Base-by-base conservation (phyloP, 2,329 filamentous ascomycete genomes). In the Akanthomyces uredinophilus region DNA sequence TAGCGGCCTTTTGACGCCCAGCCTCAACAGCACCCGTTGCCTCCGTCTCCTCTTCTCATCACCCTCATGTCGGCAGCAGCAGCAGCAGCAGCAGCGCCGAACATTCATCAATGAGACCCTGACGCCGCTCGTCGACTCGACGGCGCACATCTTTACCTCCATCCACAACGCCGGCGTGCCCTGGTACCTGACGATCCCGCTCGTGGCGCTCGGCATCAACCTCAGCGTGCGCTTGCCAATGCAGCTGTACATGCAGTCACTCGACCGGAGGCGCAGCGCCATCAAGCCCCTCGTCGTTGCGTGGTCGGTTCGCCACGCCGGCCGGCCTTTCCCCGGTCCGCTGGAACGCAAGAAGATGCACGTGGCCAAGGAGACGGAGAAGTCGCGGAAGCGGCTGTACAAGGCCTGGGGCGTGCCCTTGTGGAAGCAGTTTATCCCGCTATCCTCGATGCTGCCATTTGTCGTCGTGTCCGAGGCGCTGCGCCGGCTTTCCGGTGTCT, bases 161-260 rank as follows among this genome's bases (percentile, higher is more conserved):
- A 59, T 81, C 11, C 83, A 86, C 67, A 62, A 68, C 53, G 74
- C 75, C 27, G 76, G 78, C 43, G 68, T 80, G 1, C 82, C 83
- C 1, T 86, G 83, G 83, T 84, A 75, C 66, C 65, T 84, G 37
- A 75, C 78, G 32, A 82, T 86, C 52, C 82, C 83, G 5, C 72
- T 82, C n/a, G 72, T 82, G 16, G 81, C 81, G 7, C 64, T 84
- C 2, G 69, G 72, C 51, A 71, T 84, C 67, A 80, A 76, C 69
- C 67, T 78, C 44, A 62, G 76, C 53, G 67, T 80, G 63, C 76
- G 83, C 16, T 69, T 83, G 5, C 83, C 83, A 6, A 72, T 81
- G 7, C 75, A 73, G 41, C 65, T 77, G 61, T 79, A 83, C 68
- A 75, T 68, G 49, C 67, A 72, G 57, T 56, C 68, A 27, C 70